phyloP scores from a whole-genome alignment of 495 filamentous ascomycete species.

The Niebla homalea region DNA sequence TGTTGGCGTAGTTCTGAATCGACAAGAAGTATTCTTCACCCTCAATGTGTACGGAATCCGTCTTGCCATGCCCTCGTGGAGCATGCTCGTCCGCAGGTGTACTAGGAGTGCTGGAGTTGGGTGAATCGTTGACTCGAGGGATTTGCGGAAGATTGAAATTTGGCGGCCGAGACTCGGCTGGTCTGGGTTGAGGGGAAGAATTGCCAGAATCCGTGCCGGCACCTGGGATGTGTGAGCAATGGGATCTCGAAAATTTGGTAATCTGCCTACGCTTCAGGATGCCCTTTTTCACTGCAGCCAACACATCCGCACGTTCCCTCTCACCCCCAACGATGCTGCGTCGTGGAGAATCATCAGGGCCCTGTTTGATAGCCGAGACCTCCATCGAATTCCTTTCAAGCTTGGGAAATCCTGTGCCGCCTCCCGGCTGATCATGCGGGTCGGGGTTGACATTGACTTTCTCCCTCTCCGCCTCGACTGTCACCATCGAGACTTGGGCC shows the following conservation, averaged over 20 bases:
- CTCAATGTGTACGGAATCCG: constrained; percentile 56
- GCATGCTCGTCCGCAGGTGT: constrained; percentile 64
- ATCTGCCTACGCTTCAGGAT: constrained; percentile 76
- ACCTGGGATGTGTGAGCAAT: constrained; percentile 25
- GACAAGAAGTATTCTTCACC: constrained; percentile 81
- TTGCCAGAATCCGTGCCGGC: constrained; percentile 48
- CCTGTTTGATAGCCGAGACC: constrained; percentile 29
- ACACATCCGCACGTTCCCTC: constrained; percentile 76
- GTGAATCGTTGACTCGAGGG: constrained; percentile 57
- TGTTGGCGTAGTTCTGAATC: constrained; percentile 42
- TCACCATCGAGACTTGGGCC: constrained; percentile 84
- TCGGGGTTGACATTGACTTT: constrained; percentile 68
- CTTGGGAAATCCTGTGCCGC: constrained; percentile 76
- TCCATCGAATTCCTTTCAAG: constrained; percentile 73
- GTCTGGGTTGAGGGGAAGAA: constrained; percentile 50
- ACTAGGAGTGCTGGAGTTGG: constrained; percentile 67
- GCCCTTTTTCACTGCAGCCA: constrained; percentile 81
- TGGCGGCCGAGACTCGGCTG: constrained; percentile 35
- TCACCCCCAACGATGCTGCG: constrained; percentile 89
- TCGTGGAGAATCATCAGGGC: constrained; percentile 38
- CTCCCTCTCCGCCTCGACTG: constrained; percentile 83
- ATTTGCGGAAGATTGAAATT: constrained; percentile 40
- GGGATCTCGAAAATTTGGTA: neutral
- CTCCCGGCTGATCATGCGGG: constrained; percentile 51
- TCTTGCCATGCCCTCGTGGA: constrained; percentile 42